Evolutionary conservation across 73 alveolate genomes (phyloP).

Genomic region (Symbiodinium natans): DNA sequence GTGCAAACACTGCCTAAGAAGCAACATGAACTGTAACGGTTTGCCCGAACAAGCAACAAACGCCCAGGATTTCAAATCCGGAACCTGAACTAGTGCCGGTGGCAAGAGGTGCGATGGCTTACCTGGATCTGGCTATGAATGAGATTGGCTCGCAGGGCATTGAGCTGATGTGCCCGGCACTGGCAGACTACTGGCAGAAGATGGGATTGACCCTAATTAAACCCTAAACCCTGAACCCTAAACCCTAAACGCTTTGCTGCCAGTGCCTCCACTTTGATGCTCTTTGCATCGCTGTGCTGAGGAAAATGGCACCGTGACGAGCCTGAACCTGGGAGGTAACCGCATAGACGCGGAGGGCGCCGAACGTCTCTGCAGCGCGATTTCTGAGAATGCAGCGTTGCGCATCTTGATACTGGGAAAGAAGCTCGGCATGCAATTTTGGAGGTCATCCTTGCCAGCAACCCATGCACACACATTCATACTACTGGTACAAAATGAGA

Average conservation of each 20-base stretch:
- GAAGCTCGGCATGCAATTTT: not conserved
- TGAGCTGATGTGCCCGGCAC: conserved; percentile 36
- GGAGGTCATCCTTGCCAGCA: no score
- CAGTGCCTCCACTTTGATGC: no score
- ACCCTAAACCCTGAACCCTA: no score
- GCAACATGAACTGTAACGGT: no score
- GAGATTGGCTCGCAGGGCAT: conserved; percentile 64
- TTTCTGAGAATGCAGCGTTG: not conserved
- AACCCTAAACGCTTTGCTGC: no score
- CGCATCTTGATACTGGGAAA: conserved; percentile 13
- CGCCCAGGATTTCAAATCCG: no score
- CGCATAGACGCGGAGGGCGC: conserved; percentile 35
- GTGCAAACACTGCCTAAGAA: no score
- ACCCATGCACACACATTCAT: no score
- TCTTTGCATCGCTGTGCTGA: not conserved
- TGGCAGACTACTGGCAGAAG: not conserved
- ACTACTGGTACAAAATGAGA: no score
- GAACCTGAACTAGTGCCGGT: no score
- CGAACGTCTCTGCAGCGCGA: not conserved
- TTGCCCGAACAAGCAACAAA: no score
- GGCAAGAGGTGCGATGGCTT: conserved; percentile 6
- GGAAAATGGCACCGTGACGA: conserved; percentile 23
- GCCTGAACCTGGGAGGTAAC: conserved; percentile 31
- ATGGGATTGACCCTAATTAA: not conserved
- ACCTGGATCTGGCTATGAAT: conserved; percentile 42